Evolutionary conservation across 345 rosid genomes (phyloP).

Genomic region (Gossypium turneri): DNA sequence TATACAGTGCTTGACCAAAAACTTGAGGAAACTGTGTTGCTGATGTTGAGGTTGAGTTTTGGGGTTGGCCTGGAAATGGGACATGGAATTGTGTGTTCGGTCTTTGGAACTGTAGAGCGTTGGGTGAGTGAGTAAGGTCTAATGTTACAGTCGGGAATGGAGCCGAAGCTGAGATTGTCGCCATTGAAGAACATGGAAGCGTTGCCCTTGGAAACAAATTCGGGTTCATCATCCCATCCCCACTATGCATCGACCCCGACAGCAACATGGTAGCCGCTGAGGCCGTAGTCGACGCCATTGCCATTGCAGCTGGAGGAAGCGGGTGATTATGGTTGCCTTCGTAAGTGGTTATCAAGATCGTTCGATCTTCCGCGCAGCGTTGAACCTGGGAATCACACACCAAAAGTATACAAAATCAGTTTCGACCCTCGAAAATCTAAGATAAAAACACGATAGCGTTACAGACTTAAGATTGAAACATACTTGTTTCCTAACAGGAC

Average conservation of each 20-base stretch:
- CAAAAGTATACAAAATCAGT: background rate
- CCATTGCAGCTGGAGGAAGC: constrained; percentile 84
- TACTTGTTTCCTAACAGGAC: constrained; percentile 74
- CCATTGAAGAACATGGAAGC: constrained; percentile 86
- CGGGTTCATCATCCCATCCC: constrained; percentile 80
- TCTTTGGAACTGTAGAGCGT: constrained; percentile 51
- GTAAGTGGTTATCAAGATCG: constrained; percentile 84
- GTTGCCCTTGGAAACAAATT: constrained; percentile 79
- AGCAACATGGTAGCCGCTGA: constrained; percentile 88
- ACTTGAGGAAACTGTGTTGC: constrained; percentile 47
- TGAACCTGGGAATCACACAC: constrained; percentile 51
- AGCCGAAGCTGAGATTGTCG: constrained; percentile 93
- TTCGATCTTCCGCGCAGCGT: constrained; percentile 85
- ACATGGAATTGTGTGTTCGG: constrained; percentile 37
- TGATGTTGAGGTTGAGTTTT: constrained; percentile 27
- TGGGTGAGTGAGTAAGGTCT: constrained; percentile 80
- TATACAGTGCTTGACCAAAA: constrained; percentile 61
- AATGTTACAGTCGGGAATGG: constrained; percentile 93
- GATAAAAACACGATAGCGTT: too few relatives aligned
- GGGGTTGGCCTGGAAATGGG: constrained; percentile 37
- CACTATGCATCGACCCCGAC: constrained; percentile 92
- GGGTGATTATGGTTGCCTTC: constrained; percentile 98
- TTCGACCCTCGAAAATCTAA: background rate
- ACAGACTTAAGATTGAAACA: background rate
- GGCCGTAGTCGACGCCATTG: constrained; percentile 90